Percentiles rank a stretch among this genome's conserved stretches.
phyloP scores from a whole-genome alignment of 805 yeast genomes.

The Metschnikowia reukaufii region DNA sequence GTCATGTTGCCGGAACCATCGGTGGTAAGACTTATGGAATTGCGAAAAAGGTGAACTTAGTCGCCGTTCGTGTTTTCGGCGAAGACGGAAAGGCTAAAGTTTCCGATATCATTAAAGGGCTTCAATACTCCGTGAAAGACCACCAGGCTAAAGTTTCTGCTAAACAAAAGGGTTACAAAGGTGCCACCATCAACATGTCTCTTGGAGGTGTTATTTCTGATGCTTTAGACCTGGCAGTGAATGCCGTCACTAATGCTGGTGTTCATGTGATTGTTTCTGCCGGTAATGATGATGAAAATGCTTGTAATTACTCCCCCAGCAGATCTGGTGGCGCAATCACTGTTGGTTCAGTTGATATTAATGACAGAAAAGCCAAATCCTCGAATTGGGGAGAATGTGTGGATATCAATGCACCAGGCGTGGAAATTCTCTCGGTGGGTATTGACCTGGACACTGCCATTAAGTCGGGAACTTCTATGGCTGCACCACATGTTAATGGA shows the following conservation, averaged over 20 bases:
- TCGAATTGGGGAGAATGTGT: conserved; percentile 95
- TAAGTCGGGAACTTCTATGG: conserved; percentile 78
- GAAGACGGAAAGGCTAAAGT: conserved; percentile 79
- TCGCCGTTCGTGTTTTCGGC: conserved; percentile 80
- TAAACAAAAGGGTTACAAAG: conserved; percentile 68
- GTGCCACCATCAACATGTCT: conserved; percentile 90
- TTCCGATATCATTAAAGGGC: conserved; percentile 83
- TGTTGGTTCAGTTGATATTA: conserved; percentile 90
- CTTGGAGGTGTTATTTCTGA: conserved; percentile 91
- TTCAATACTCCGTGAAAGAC: conserved; percentile 75
- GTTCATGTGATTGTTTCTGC: conserved; percentile 94
- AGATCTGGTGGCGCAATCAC: conserved; percentile 80
- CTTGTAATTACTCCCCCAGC: conserved; percentile 91
- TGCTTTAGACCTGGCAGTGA: conserved; percentile 80
- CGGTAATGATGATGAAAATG: conserved; percentile 91
- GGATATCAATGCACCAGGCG: conserved; percentile 95
- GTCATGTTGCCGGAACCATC: conserved; percentile 93
- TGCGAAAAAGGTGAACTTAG: conserved; percentile 74
- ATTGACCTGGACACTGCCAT: conserved; percentile 8
- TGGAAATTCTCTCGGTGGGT: conserved; percentile 64
- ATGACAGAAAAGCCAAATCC: conserved; percentile 89
- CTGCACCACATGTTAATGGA: conserved; percentile 72
- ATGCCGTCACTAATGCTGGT: conserved; percentile 87
- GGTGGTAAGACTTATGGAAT: conserved; percentile 79
- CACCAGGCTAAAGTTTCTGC: conserved; percentile 56